phyloP scores from a whole-genome alignment of 768 basidiomycete species.

The Austroboletus festivus region DNA sequence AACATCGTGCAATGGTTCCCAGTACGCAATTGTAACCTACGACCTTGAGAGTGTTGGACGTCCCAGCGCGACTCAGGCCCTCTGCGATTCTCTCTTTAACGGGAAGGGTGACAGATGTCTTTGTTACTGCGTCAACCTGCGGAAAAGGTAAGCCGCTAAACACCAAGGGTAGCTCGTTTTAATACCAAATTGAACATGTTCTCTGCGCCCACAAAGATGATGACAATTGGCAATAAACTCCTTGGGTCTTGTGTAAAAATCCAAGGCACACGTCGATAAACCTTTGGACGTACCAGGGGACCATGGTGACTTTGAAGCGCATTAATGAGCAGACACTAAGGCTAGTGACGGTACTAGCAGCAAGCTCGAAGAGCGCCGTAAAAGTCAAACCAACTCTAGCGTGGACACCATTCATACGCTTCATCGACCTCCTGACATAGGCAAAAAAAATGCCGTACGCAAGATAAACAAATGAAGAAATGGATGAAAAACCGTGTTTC shows the following conservation, averaged over 20 bases:
- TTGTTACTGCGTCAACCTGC: slow-evolving; percentile 81
- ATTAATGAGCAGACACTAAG: slow-evolving; percentile 89
- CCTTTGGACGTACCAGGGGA: slow-evolving; percentile 66
- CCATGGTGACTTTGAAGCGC: slow-evolving; percentile 85
- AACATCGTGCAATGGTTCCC: slow-evolving; percentile 69
- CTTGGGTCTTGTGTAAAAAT: slow-evolving; percentile 35
- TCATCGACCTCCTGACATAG: slow-evolving; percentile 74
- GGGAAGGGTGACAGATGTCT: slow-evolving; percentile 79
- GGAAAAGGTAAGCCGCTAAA: slow-evolving; percentile 26
- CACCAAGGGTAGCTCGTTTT: slow-evolving; percentile 8
- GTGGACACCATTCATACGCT: slow-evolving; percentile 81
- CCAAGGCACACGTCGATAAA: background rate
- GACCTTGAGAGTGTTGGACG: slow-evolving; percentile 89
- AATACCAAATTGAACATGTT: slow-evolving; percentile 94
- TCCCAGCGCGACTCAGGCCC: slow-evolving; percentile 85
- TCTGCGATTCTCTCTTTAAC: slow-evolving; percentile 91
- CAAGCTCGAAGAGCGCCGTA: slow-evolving; percentile 88
- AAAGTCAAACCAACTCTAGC: slow-evolving; percentile 88
- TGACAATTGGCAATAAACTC: slow-evolving; percentile 89
- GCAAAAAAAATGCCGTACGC: slow-evolving; percentile 74
- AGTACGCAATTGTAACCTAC: slow-evolving; percentile 82
- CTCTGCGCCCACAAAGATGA: slow-evolving; percentile 93
- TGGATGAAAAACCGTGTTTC: slow-evolving; percentile 49
- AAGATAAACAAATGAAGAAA: slow-evolving; percentile 69
- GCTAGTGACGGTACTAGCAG: slow-evolving; percentile 90